Percentiles rank a stretch among this genome's conserved stretches.
phyloP scores from a whole-genome alignment of 1,284 basidiomycete genomes.

The Golubevia sp. region DNA sequence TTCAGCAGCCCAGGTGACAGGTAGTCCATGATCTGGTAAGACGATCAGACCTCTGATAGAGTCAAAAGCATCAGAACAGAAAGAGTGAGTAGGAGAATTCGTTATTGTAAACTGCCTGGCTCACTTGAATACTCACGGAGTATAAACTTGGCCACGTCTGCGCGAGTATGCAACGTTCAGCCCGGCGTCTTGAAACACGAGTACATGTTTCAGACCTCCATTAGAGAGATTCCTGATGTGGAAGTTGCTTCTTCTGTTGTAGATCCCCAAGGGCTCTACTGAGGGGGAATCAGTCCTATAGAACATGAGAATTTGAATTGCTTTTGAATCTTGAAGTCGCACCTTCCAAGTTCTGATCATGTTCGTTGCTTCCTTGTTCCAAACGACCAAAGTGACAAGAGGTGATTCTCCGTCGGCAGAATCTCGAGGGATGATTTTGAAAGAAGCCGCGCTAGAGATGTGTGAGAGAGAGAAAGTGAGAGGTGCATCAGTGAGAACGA shows the following conservation, averaged over 20 bases:
- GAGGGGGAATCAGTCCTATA: neutral
- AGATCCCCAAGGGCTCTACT: neutral
- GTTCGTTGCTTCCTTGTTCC: neutral
- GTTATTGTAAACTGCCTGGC: too few relatives aligned
- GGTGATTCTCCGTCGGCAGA: neutral
- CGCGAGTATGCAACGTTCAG: too few relatives aligned
- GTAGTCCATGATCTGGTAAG: neutral
- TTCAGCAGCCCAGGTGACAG: neutral
- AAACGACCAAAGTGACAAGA: neutral
- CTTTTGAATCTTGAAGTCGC: neutral
- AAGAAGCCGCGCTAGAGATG: neutral
- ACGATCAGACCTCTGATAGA: neutral
- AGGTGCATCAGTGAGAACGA: neutral
- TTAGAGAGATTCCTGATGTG: neutral
- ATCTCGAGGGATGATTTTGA: neutral
- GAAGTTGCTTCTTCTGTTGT: neutral
- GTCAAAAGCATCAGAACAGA: too few relatives aligned
- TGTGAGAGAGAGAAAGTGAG: neutral
- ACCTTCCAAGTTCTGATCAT: neutral
- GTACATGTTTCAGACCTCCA: neutral
- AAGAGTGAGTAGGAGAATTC: too few relatives aligned
- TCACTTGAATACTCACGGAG: too few relatives aligned
- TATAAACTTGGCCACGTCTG: neutral
- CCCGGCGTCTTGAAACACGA: neutral
- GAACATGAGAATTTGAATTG: neutral